phyloP scores from a whole-genome alignment of 2,329 filamentous ascomycete species.

The Nemania serpens region DNA sequence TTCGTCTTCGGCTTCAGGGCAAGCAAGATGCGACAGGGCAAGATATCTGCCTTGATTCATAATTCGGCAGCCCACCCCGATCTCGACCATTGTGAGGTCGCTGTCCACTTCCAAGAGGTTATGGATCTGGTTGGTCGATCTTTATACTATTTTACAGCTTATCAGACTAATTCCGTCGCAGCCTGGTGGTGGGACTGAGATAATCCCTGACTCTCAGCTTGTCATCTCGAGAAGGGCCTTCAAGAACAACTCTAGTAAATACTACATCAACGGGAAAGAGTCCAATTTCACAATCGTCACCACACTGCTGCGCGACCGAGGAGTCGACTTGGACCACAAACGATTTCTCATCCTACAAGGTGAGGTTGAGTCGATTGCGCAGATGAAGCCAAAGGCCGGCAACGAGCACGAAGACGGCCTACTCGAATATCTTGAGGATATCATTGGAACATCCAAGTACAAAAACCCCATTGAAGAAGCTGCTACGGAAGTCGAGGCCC shows the following conservation, averaged over 20 bases:
- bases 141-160: not conserved
- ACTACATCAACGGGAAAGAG: slow-evolving; percentile 89
- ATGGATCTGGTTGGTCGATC: slow-evolving; percentile 70
- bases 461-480: slow-evolving; percentile 96
- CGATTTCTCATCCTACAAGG: slow-evolving; percentile 96
- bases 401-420: slow-evolving; percentile 96
- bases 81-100: slow-evolving; percentile 89
- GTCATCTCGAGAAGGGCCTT: slow-evolving; percentile 92
- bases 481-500: slow-evolving; percentile 82
- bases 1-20: slow-evolving; percentile 99
- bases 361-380: slow-evolving; percentile 97
- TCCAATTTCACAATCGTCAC: slow-evolving; percentile 94
- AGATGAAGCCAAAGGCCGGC: slow-evolving; percentile 97
- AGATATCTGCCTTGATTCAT: slow-evolving; percentile 96
- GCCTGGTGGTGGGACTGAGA: slow-evolving; percentile 73
- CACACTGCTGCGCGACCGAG: slow-evolving; percentile 80
- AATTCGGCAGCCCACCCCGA: slow-evolving; percentile 89
- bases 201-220: slow-evolving; percentile 82
- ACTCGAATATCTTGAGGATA: slow-evolving; percentile 95
- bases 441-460: slow-evolving; percentile 98
- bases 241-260: slow-evolving; percentile 97
- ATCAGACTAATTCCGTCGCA: slow-evolving; percentile 42
- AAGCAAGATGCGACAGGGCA: slow-evolving; percentile 99
- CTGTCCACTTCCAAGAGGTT: slow-evolving; percentile 95
- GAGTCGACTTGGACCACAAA: slow-evolving; percentile 96